Evolutionary conservation across 345 rosid genomes (phyloP).

Genomic region (Citrus sinensis): DVS_A1.0 CM039167.1:29214501-29215000

Average conservation of each 20-base stretch:
- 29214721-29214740: constrained; percentile 42
- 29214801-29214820: not conserved
- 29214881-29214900: constrained; percentile 44
- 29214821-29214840: not conserved
- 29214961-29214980: constrained; percentile 86
- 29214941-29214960: constrained; percentile 68
- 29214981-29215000: constrained; percentile 96
- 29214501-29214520: not conserved
- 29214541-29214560: not conserved
- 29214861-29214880: constrained; percentile 7
- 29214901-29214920: constrained; percentile 85
- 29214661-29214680: not conserved
- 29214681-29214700: not conserved
- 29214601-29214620: not conserved
- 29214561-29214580: not conserved
- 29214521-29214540: not conserved
- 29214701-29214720: constrained; percentile 9
- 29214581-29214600: not conserved
- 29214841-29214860: not conserved
- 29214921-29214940: constrained; percentile 70
- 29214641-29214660: not conserved
- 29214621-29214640: not conserved
- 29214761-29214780: constrained; percentile 87
- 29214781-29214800: constrained; percentile 46
- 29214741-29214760: constrained; percentile 88